phyloP scores from a whole-genome alignment of 306 rosid genomes.

The apple (Malus domestica) region DNA sequence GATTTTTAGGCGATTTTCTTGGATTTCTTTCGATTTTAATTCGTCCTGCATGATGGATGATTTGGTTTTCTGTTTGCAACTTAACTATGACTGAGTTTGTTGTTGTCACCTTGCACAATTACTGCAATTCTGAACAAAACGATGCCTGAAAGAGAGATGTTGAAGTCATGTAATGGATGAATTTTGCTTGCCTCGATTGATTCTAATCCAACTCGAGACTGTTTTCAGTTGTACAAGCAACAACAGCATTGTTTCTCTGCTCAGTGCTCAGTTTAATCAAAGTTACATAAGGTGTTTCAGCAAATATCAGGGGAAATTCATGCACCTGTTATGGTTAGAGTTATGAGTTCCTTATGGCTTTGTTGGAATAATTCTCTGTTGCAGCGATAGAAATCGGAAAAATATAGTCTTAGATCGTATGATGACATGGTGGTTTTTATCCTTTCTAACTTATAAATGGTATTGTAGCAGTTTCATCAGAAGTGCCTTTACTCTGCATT shows the following conservation, averaged over 20 bases:
- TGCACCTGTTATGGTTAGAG: neutral
- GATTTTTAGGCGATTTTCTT: neutral
- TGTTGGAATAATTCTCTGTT: neutral
- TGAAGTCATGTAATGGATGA: constrained; percentile 6
- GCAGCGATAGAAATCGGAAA: neutral
- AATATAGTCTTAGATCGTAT: neutral
- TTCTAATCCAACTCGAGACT: constrained; percentile 9
- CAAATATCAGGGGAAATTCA: neutral
- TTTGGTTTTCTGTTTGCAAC: constrained; percentile 18
- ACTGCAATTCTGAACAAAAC: neutral
- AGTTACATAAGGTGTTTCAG: neutral
- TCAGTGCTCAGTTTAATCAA: constrained; percentile 9
- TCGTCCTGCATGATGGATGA: constrained; percentile 9
- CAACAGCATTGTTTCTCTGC: neutral
- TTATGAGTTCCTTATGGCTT: neutral
- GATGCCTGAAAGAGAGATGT: constrained; percentile 9
- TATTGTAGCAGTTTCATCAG: neutral
- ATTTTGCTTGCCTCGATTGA: constrained; percentile 14
- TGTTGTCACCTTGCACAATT: constrained; percentile 14
- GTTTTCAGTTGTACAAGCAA: constrained; percentile 10
- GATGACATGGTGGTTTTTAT: neutral
- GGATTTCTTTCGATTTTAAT: constrained; percentile 13
- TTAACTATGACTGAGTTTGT: constrained; percentile 15
- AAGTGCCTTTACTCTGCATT: neutral
- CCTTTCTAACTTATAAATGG: neutral